A percentile compares a stretch with the other conserved stretches of the same genome.
Evolutionary conservation across 2,329 filamentous ascomycete genomes (phyloP).

Genomic region (Trichophyton schoenleinii): DNA sequence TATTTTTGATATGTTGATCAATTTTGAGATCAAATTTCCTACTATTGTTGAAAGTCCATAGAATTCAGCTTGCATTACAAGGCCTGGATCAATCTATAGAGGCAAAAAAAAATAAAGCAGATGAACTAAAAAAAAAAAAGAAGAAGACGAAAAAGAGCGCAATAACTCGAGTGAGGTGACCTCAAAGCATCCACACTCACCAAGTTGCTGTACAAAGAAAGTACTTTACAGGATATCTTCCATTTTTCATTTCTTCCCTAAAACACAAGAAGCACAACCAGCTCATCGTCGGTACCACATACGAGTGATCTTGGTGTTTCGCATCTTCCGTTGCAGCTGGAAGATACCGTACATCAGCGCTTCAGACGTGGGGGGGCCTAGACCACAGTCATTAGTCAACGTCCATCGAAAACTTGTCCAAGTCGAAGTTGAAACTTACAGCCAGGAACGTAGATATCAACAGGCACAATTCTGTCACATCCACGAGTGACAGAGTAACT

Average conservation of each 20-base stretch:
- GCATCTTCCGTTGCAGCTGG: conserved; percentile 69
- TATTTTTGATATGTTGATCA: not conserved
- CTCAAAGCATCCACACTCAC: not conserved
- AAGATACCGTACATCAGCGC: conserved; percentile 56
- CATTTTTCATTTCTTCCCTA: not conserved
- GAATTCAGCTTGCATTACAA: not conserved
- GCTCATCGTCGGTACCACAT: conserved; percentile 45
- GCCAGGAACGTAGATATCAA: conserved; percentile 74
- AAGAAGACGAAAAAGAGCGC: not conserved
- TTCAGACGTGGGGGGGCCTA: conserved; percentile 42
- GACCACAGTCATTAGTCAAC: conserved; percentile 21
- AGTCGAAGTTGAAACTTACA: conserved; percentile 41
- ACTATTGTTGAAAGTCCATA: not conserved
- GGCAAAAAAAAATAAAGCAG: not conserved
- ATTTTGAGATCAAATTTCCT: too few species aligned
- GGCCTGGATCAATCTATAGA: not conserved
- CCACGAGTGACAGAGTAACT: conserved; percentile 67
- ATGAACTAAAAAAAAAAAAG: not conserved
- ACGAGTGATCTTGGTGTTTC: conserved; percentile 43
- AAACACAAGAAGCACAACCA: not conserved
- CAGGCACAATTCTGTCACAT: conserved; percentile 69
- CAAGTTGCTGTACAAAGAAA: not conserved
- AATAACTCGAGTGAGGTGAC: not conserved
- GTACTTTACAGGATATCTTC: not conserved
- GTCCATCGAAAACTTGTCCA: not conserved